Percentiles rank a stretch among this genome's conserved stretches.
phyloP scores from a whole-genome alignment of 23 red algal genomes.

The Gracilariopsis chorda region DNA sequence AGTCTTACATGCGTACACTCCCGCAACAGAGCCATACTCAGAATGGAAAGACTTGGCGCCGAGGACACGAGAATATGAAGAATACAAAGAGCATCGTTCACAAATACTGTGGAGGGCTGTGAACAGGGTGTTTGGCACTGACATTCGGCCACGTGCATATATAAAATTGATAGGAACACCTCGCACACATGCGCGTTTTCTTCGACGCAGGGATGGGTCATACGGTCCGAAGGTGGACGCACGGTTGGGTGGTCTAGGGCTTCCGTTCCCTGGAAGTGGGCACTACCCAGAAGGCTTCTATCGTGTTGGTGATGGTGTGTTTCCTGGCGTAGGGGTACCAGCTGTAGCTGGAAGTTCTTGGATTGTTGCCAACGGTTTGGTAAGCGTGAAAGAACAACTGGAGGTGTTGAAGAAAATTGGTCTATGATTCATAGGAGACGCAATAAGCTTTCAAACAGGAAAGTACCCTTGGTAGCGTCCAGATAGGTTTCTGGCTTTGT shows the following conservation, averaged over 20 bases:
- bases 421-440: constrained; percentile 6
- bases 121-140: constrained; percentile 34
- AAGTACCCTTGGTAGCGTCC: no score
- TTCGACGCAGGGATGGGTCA: constrained; percentile 40
- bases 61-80: constrained; percentile 58
- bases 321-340: constrained; percentile 86
- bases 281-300: constrained; percentile 12
- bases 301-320: constrained; percentile 61
- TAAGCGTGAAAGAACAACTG: constrained; percentile 5
- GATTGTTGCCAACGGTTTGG: constrained; percentile 67
- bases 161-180: constrained; percentile 64
- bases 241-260: not conserved
- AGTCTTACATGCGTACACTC: constrained; percentile 86
- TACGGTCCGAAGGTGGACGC: constrained; percentile 73
- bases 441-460: no score
- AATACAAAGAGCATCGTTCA: constrained; percentile 37
- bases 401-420: constrained; percentile 24
- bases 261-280: constrained; percentile 12
- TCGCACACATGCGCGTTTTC: constrained; percentile 67
- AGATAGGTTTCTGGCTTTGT: no score
- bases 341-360: constrained; percentile 60
- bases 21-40: constrained; percentile 82
- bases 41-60: constrained; percentile 42
- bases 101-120: constrained; percentile 62
- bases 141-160: constrained; percentile 14